Percentiles rank a stretch among this genome's conserved stretches.
Conservation (phyloP, 306 rosid species). For the Dalbergia oliveri region DNA sequence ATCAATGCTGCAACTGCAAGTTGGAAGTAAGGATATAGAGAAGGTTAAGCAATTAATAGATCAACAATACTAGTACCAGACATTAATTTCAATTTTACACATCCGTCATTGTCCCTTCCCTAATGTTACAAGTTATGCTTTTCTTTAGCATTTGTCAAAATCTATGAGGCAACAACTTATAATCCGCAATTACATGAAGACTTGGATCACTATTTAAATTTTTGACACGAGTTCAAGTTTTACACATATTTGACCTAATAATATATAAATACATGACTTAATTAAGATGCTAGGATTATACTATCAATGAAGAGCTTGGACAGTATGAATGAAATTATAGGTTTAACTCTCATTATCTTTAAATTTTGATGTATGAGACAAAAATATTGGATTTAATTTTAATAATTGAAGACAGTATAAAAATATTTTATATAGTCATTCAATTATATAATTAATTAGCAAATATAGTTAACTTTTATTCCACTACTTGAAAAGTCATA, state of each 20-base stretch:
- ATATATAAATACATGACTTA: too few species aligned
- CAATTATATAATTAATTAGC: too few species aligned
- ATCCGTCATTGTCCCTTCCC: neutral
- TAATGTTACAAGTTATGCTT: neutral
- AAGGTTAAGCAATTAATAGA: neutral
- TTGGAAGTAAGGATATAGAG: neutral
- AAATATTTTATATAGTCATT: too few species aligned
- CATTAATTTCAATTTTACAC: slow-evolving; percentile 28
- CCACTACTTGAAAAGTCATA: too few species aligned
- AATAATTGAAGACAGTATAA: too few species aligned
- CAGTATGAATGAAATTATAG: too few species aligned
- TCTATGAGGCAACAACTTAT: neutral
- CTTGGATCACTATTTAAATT: slow-evolving; percentile 22
- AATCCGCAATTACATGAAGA: slow-evolving; percentile 1
- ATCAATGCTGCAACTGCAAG: neutral
- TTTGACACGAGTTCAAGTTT: neutral
- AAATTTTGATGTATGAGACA: too few species aligned
- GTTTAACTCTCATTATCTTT: too few species aligned
- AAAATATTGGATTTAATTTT: too few species aligned
- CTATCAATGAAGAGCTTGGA: too few species aligned
- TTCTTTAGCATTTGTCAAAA: neutral
- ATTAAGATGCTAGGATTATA: too few species aligned
- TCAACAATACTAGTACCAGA: neutral
- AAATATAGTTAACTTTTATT: too few species aligned
- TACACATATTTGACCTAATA: neutral